Evolutionary conservation across 2,329 filamentous ascomycete species (phyloP), one percentile per base, ranked within the genome.

Genomic region (Canariomyces notabilis): DNA sequence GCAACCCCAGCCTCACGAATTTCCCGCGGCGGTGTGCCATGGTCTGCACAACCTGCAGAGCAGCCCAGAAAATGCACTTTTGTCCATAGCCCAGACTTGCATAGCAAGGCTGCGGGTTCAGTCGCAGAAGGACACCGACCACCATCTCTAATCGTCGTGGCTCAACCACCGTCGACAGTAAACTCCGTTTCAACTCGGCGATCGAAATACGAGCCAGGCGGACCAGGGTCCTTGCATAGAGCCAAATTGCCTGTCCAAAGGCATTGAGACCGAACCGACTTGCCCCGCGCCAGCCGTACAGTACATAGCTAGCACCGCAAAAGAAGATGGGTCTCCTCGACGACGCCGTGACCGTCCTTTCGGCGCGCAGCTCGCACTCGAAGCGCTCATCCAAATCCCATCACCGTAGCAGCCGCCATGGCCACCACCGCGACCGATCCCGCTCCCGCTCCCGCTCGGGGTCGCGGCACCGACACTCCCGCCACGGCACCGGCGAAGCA

Each of bases 371-470:
- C 31, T 48, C 53, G 35, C 60, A 59, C 56, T 53, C 57, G 48
- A 59, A 62, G 52, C 57, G 55, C 45, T 57, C n/a, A n/a, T n/a
- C 58, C 58, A 58, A 56, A 33, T 67, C 66, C 32, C 61, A n/a
- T n/a, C n/a, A 64, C 40, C 63, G 63, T 40, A 73, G 67, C 44
- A 61, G 64, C 50, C 64, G 63, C 43, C 61, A 44, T 35, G n/a
- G n/a, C n/a, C 46, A 50, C 41, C 50, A 46, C 52, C 51, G 53
- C 29, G 38, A 50, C 42, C 51, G 49, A 45, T 67, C 66, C 14
- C 52, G 47, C 14, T 53, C 61, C 51, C 66, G 61, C 40, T 67
- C 67, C 16, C 51, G 43, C 14, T 47, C n/a, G n/a, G n/a, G n/a
- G n/a, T n/a, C 54, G 6, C 48, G 39, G 15, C 52, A 57, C 57